These are phyloP conservation scores for Trametes elegans DNA, from an alignment of 768 basidiomycete species.

Conservation along the genomic window DNA sequence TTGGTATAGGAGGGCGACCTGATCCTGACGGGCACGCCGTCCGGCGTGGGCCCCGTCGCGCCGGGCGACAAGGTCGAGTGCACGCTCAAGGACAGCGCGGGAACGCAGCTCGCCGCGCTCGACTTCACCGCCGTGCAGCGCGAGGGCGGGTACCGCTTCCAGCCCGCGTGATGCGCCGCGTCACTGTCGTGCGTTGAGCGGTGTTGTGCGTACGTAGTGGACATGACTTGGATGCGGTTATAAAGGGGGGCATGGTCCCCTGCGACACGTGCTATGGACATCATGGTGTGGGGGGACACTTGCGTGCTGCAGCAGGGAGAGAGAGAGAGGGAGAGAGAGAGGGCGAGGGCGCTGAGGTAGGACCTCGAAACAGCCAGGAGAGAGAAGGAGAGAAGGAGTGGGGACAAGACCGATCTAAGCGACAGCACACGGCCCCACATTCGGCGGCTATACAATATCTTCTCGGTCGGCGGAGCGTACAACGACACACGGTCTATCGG, in stretches of 20 bases:
- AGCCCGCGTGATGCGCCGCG: too few species aligned
- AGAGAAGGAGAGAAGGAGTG: not conserved
- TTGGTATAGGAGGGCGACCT: constrained; percentile 80
- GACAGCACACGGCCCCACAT: constrained; percentile 2
- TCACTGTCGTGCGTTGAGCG: too few species aligned
- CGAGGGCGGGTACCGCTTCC: constrained; percentile 66
- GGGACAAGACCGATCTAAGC: constrained; percentile 7
- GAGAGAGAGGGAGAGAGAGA: too few species aligned
- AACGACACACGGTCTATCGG: too few species aligned
- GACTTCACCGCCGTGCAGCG: constrained; percentile 66
- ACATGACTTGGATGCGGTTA: not conserved
- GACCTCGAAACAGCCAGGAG: too few species aligned
- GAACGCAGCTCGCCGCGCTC: constrained; percentile 58
- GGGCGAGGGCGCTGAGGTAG: too few species aligned
- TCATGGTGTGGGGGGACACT: not conserved
- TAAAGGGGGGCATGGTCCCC: constrained; percentile 6
- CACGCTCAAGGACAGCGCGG: constrained; percentile 51
- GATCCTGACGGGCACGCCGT: constrained; percentile 89
- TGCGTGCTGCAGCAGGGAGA: not conserved
- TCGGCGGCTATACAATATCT: constrained; percentile 10
- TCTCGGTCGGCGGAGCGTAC: not conserved
- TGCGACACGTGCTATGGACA: constrained; percentile 5
- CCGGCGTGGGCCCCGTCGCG: constrained; percentile 78
- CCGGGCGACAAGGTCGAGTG: constrained; percentile 83
- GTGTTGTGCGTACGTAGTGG: too few species aligned